Conservation (phyloP, 768 basidiomycete genomes). For the Nidularia pulvinata region DNA sequence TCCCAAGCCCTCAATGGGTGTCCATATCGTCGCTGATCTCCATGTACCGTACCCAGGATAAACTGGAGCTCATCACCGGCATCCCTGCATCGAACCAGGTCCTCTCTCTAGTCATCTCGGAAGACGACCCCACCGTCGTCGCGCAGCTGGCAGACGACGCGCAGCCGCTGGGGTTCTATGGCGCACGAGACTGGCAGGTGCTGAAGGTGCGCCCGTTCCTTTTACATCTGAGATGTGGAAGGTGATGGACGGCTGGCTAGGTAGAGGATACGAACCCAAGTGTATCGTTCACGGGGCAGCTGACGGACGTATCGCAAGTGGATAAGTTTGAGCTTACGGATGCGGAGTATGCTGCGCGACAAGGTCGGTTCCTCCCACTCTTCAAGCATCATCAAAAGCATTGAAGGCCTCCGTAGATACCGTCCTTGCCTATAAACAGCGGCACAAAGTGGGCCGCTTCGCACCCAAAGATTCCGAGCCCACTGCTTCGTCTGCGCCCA, state of each 20-base stretch:
- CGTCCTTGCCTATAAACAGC: constrained; percentile 87
- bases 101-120: constrained; percentile 62
- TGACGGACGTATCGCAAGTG: constrained; percentile 82
- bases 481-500: constrained; percentile 16
- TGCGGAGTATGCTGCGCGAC: constrained; percentile 77
- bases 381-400: constrained; percentile 1
- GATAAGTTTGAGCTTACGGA: constrained; percentile 91
- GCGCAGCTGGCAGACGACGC: constrained; percentile 64
- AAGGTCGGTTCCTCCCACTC: constrained; percentile 49
- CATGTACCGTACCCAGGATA: constrained; percentile 43
- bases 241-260: constrained; percentile 28
- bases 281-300: constrained; percentile 76
- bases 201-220: constrained; percentile 58
- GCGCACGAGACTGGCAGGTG: constrained; percentile 74
- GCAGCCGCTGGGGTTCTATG: constrained; percentile 73
- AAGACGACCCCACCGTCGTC: constrained; percentile 47
- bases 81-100: constrained; percentile 74
- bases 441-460: constrained; percentile 87
- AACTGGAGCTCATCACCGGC: constrained; percentile 91
- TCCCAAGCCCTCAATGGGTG: constrained; percentile 4
- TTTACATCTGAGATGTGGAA: background rate
- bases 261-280: constrained; percentile 79
- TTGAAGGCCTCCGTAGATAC: constrained; percentile 55
- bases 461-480: constrained; percentile 41
- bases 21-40: constrained; percentile 2